Evolutionary conservation across 805 yeast genomes (phyloP), one percentile per base, ranked within the genome.

Genomic region (Tetrapisispora nanseiensis): DNA sequence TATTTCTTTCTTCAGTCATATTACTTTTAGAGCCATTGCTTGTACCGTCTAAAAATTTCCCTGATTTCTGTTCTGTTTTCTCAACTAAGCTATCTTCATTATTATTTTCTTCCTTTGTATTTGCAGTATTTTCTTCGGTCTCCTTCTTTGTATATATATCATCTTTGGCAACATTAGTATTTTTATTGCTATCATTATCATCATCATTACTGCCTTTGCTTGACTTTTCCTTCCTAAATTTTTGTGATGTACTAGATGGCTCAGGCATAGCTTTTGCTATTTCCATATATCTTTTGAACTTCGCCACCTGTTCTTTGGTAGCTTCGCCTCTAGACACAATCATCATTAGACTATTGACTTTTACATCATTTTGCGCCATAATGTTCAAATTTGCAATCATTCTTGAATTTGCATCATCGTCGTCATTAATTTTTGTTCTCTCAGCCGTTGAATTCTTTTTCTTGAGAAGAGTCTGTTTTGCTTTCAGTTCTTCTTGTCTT

Each of bases 251-350:
- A 13, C 18, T 35, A 51, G 78, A 45, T 61, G 78, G 47, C 1
- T 67, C 59, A 1, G 87, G 86, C 87, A 82, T 80, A 23, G 72
- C 76, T 47, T 82, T 72, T 0, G 97, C 97, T 42, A 78, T 69
- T 45, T 76, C 79, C 43, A 90, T 86, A 52, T 83, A 84, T 18
- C 74, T 78, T 59, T 89, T 95, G 59, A 90, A 90, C 36, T 76
- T 78, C 20, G 75, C 66, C 15, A 90, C 82, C 58, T 86, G 90
- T 6, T 72, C 78, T 5, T 76, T 73, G 1, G 78, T 60, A 0
- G 96, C 95, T 20, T 69, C 71, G 4, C 95, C 95, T 43, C 81
- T 74, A 0, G 97, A 97, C 2, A 90, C 96, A 5, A 72, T 74
- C 47, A 80, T 78, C 96, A 90, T 87, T 40, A 90, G 65, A 1